These are phyloP conservation scores for Alloteropsis angusta DNA, from an alignment of 202 grass and related monocot genomes.

Conservation along the genomic window DNA sequence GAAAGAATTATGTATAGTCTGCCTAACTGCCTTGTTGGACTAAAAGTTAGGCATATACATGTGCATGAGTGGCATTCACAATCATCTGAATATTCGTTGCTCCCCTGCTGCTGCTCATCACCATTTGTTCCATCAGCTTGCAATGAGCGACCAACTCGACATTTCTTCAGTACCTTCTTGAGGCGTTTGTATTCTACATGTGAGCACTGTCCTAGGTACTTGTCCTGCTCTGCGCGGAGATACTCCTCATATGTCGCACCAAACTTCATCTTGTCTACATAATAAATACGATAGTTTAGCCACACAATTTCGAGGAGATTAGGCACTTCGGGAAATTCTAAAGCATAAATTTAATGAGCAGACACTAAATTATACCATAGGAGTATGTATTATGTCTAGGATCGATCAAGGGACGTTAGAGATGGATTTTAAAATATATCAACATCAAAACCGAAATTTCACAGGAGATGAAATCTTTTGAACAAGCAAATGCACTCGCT, in stretches of 20 bases:
- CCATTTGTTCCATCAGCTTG: conserved; percentile 21
- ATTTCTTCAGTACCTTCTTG: conserved; percentile 71
- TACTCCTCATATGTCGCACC: conserved; percentile 54
- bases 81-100: conserved; percentile 14
- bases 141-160: conserved; percentile 38
- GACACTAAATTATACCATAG: background rate
- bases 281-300: background rate
- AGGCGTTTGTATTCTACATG: conserved; percentile 67
- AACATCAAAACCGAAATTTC: background rate
- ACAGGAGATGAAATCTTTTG: background rate
- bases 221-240: conserved; percentile 53
- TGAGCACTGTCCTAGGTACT: conserved; percentile 54
- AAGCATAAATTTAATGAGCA: background rate
- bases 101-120: conserved; percentile 19
- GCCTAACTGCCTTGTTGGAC: background rate
- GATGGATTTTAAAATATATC: background rate
- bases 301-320: background rate
- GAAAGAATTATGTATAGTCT: background rate
- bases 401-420: background rate
- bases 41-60: conserved; percentile 44
- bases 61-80: conserved; percentile 53
- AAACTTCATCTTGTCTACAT: conserved; percentile 51
- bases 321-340: background rate
- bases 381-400: background rate
- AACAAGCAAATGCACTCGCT: background rate